phyloP scores from a whole-genome alignment of 768 basidiomycete genomes.

The Lactarius trivialis region DNA sequence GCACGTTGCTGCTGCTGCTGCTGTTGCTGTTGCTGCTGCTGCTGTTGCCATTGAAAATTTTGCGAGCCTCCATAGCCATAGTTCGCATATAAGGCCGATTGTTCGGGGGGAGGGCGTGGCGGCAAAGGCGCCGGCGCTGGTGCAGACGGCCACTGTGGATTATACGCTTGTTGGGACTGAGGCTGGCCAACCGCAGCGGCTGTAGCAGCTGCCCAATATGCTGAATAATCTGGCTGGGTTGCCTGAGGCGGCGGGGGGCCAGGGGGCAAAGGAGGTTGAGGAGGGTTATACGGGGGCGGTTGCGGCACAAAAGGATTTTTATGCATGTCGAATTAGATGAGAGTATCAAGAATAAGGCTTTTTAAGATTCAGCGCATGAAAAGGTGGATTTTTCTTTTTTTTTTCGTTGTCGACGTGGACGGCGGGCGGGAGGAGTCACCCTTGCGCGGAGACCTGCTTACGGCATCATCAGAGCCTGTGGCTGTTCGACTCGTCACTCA shows the following conservation, averaged over 20 bases:
- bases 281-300: constrained; percentile 53
- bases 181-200: constrained; percentile 47
- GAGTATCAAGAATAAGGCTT: constrained; percentile 18
- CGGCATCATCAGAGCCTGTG: constrained; percentile 8
- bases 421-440: constrained; percentile 12
- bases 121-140: constrained; percentile 33
- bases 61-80: constrained; percentile 81
- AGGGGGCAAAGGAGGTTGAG: constrained; percentile 74
- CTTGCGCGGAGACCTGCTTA: constrained; percentile 1
- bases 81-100: constrained; percentile 82
- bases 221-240: constrained; percentile 64
- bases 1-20: constrained; percentile 51
- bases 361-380: constrained; percentile 18
- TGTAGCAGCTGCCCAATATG: constrained; percentile 65
- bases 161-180: constrained; percentile 46
- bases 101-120: constrained; percentile 65
- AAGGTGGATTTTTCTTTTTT: not conserved
- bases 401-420: constrained; percentile 17
- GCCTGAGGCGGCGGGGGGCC: constrained; percentile 70
- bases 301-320: constrained; percentile 78
- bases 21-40: constrained; percentile 50
- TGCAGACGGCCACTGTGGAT: constrained; percentile 54
- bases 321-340: constrained; percentile 46
- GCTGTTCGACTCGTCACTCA: not conserved
- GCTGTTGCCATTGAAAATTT: constrained; percentile 53